Conservation (phyloP, 192 early-diverging fungal species). For the Linnemannia schmuckeri region DNA sequence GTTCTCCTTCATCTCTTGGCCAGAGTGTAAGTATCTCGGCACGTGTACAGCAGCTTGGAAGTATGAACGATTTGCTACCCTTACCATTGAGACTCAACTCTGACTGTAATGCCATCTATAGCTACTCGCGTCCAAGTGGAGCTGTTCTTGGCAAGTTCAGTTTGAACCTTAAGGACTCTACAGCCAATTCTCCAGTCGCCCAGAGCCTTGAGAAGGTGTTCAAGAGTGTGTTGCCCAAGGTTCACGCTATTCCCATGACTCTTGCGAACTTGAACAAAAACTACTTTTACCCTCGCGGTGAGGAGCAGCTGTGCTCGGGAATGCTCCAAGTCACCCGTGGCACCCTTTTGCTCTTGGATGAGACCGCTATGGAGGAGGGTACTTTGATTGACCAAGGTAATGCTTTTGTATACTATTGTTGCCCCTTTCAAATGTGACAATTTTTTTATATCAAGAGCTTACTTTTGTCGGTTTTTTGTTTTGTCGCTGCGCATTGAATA, state of each 20-base stretch:
- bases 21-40: constrained; percentile 60
- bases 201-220: constrained; percentile 14
- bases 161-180: constrained; percentile 73
- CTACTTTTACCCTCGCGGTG: constrained; percentile 69
- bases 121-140: constrained; percentile 56
- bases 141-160: constrained; percentile 77
- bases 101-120: constrained; percentile 13
- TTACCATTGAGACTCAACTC: background rate
- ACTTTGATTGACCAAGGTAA: constrained; percentile 73
- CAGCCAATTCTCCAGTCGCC: constrained; percentile 1
- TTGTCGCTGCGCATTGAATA: constrained; percentile 10
- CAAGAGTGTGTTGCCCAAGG: constrained; percentile 62
- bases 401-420: background rate
- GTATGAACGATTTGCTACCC: background rate
- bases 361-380: constrained; percentile 79
- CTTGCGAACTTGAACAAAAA: constrained; percentile 71
- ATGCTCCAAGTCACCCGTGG: constrained; percentile 72
- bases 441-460: background rate
- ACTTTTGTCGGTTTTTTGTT: background rate
- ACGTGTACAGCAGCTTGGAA: background rate
- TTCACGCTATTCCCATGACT: constrained; percentile 73
- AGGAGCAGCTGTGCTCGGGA: constrained; percentile 71
- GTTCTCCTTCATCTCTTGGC: constrained; percentile 79
- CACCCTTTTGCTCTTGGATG: constrained; percentile 76
- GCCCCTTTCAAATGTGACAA: background rate